Base-by-base conservation (phyloP, 176 grass and related monocot species). In the Cenchrus americanus region DNA sequence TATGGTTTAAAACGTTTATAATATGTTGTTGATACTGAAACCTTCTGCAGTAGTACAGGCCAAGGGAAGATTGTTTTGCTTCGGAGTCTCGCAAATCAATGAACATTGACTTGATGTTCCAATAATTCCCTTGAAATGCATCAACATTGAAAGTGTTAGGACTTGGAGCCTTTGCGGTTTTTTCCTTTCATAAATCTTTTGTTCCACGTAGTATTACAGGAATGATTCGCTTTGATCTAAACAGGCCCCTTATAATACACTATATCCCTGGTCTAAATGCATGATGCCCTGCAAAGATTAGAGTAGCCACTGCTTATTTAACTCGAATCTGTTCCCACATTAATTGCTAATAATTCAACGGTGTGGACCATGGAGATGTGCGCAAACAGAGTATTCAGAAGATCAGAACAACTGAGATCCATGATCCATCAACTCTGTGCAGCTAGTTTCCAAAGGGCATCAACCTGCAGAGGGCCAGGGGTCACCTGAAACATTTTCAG, bases 341-440 rank as follows among this genome's bases (percentile, higher is more conserved):
- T 37, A 74, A 74, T 37, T 55, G 71, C 71, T 57, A 13, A 51
- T 57, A 13, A 51, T 40, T 75, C 72, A 75, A 75, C 72, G 27
- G 53, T 53, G 14, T 73, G 23, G 6, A 7, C 17, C 19, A n/a
- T 55, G 24, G 51, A 75, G 72, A 75, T 55, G 50, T 55, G 34
- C 7, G 48, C 23, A 17, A 51, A 51, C 69, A 51, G 69, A 49
- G 23, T 49, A 26, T 73, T 27, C 26, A 51, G 23, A 63, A 30
- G 34, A 30, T 32, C 61, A 63, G 47, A 73, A 53, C 44, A 72
- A 3, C 24, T 34, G 49, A 53, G 71, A 73, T 73, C 49, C 24
- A 30, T 54, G 47, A 26, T 30, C 64, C 30, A 0, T 27, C 17
- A 19, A n/a, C 40, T 40, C 13, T 13, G 58, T 24, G 68, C 43